Evolutionary conservation across 2,329 filamentous ascomycete species (phyloP), one percentile per base, ranked within the genome.

Genomic region (Penicillium hesseltinei): DNA sequence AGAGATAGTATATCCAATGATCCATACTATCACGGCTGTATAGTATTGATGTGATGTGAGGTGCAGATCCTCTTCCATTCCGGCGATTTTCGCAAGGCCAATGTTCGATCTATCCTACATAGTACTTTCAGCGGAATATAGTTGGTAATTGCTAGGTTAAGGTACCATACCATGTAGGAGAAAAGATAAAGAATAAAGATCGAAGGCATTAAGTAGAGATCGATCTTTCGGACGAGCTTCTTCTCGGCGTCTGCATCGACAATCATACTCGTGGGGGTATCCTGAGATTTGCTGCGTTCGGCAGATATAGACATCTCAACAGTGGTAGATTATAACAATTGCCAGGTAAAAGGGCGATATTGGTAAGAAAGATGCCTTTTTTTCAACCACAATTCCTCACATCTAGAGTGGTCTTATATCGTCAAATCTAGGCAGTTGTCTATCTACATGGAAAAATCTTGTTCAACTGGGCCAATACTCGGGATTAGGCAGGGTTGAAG

Each of bases 71-170:
- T 49, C 19, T 31, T 54, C 38, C 45, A 57, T 57, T 15, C 55
- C 55, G 4, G 51, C 36, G 10, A 57, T 49, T 17, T 57, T 57
- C 10, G 50, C 51, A 29, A 52, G 25, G 19, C 54, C 54, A 21
- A 56, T 51, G 29, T 52, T 56, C n/a, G 39, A 55, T 29, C 53
- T 48, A 35, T 56, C 53, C 53, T 51, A 29, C 31, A 33, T 33
- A 35, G 21, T 23, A n/a, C 2, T n/a, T 17, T 36, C 44, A 48
- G 46, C 15, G 10, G 7, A 17, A n/a, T 23, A n/a, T 39, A 31
- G 8, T 13, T 39, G 17, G 35, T 7, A 19, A 56, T 42, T 13
- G 19, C 3, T 31, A 33, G 13, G 23, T 29, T 13, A 10, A 44
- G 11, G 11, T 33, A 0, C 13, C 31, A 3, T 50, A 56, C 48